These are phyloP conservation scores for Ogataea trehaloabstinens DNA, from an alignment of 805 yeast species.

Conservation along the genomic window DNA sequence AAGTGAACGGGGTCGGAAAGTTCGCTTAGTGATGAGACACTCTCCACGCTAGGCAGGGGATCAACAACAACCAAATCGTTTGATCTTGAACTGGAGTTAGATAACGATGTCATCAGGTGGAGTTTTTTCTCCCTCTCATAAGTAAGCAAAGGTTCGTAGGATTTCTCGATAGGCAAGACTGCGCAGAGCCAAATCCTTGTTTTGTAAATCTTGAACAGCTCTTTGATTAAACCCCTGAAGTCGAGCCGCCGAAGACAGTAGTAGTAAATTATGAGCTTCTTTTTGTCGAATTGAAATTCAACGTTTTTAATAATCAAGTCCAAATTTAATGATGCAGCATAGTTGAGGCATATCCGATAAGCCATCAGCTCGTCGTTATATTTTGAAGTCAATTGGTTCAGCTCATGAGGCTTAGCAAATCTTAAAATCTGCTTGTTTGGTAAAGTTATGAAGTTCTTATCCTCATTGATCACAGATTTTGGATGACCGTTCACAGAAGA, in stretches of 20 bases:
- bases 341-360: conserved; percentile 57
- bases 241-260: conserved; percentile 65
- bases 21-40: conserved; percentile 37
- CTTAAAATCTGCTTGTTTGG: conserved; percentile 78
- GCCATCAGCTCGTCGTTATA: conserved; percentile 73
- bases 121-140: conserved; percentile 27
- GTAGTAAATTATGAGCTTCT: conserved; percentile 72
- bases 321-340: conserved; percentile 37
- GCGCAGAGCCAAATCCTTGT: conserved; percentile 86
- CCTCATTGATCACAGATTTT: conserved; percentile 44
- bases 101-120: conserved; percentile 12
- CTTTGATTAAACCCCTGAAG: conserved; percentile 70
- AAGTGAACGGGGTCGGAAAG: conserved; percentile 43
- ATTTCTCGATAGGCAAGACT: conserved; percentile 42
- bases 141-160: conserved; percentile 29
- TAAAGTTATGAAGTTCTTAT: conserved; percentile 61
- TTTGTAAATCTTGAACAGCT: conserved; percentile 70
- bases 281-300: conserved; percentile 80
- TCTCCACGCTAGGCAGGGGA: conserved; percentile 36
- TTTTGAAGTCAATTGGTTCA: conserved; percentile 58
- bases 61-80: conserved; percentile 29
- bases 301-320: conserved; percentile 66
- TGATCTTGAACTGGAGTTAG: conserved; percentile 33
- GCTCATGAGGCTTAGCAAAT: conserved; percentile 73
- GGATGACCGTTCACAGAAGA: conserved; percentile 8